Base-by-base conservation (phyloP, 2,329 filamentous ascomycete genomes). In the Colletotrichum sp. region DNA sequence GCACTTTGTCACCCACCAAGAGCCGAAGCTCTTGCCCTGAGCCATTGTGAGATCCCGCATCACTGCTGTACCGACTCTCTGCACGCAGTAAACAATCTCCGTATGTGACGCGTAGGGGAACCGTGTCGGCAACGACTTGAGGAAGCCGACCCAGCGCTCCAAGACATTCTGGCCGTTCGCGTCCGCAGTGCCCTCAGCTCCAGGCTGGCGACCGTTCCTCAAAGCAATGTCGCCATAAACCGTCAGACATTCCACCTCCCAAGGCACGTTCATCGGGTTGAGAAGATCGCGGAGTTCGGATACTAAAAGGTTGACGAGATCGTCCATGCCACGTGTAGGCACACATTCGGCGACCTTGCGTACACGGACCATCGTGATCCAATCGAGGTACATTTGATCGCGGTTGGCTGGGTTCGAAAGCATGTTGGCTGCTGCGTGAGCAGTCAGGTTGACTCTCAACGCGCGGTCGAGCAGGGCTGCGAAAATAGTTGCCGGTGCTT, bases 361-460 rank as follows among this genome's bases (percentile, higher is more conserved):
- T 12, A 91, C 87, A 30, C 90, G 88, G 34, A 93, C 91, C 86
- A 91, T 90, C 4, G 88, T 92, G 55, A 95, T 92, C 93, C 96
- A 98, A 82, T 99, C 97, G 67, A 94, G 89, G 88, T 97, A 98
- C 97, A 99, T 99, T 81, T 97, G 94, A 79, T 97, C 95, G 71
- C 97, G 92, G 82, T 98, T 98, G 62, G 95, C 94, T 21, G 95
- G 93, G 81, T 96, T 95, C 9, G 95, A 95, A 15, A 99, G 89
- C 91, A 98, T 96, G 78, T 97, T 98, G 26, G 96, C 96, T 2
- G 96, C 96, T 2, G 97, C 96, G 82, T 99, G 96, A 3, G 97
- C 97, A 24, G 96, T 95, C 75, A 97, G 91, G 82, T 99, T 99
- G 76, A 98, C 97, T 74, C 96, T 92, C 44, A 99, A 90, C 81